Percentiles rank a stretch among this genome's conserved stretches.
Conservation (phyloP, 2,329 filamentous ascomycete genomes). For the Fonsecaea erecta region DNA sequence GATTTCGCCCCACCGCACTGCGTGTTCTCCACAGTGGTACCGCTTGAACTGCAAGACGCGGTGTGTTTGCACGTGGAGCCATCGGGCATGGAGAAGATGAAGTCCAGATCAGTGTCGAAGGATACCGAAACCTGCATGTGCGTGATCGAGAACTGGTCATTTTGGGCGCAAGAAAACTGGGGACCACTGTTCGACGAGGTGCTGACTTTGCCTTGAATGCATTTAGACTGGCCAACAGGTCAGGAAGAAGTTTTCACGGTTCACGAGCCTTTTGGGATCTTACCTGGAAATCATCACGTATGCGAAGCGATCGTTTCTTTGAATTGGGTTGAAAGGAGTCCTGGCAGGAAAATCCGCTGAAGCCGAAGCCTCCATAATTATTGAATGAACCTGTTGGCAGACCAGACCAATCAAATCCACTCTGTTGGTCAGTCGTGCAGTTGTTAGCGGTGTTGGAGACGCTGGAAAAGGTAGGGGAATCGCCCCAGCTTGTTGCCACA, state of each 20-base stretch:
- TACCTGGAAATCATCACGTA: conserved; percentile 43
- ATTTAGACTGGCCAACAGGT: conserved; percentile 61
- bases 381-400: conserved; percentile 66
- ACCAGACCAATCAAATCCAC: conserved; percentile 73
- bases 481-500: conserved; percentile 54
- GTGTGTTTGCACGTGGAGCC: conserved; percentile 81
- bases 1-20: conserved; percentile 91
- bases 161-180: conserved; percentile 62
- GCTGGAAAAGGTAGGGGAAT: conserved; percentile 63
- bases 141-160: conserved; percentile 72
- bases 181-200: conserved; percentile 53
- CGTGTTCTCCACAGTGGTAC: conserved; percentile 75
- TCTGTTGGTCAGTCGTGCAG: conserved; percentile 71
- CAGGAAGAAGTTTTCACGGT: conserved; percentile 43
- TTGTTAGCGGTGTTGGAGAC: conserved; percentile 76
- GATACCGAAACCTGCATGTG: conserved; percentile 74
- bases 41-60: conserved; percentile 67
- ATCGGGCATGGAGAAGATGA: conserved; percentile 85
- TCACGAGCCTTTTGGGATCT: not conserved
- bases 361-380: conserved; percentile 73
- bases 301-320: conserved; percentile 54
- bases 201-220: conserved; percentile 61
- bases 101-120: conserved; percentile 78
- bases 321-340: conserved; percentile 61
- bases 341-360: conserved; percentile 73